Base-by-base conservation (phyloP, 768 basidiomycete genomes). In the Kwoniella dendrophila region DNA sequence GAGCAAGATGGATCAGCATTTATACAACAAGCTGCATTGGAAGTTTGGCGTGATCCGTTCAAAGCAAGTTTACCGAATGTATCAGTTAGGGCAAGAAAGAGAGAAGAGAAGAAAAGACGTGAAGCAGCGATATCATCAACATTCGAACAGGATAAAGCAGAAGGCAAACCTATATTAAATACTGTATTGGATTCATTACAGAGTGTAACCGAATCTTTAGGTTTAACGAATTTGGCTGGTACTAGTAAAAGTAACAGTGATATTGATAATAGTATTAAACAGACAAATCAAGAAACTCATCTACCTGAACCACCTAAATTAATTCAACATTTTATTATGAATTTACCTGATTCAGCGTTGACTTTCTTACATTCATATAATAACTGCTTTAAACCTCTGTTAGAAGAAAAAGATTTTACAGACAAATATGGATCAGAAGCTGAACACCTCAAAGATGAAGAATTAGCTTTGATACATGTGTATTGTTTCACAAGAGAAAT, bases 271-370 rank as follows among this genome's bases (percentile, higher is more conserved):
- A 43, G 18, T 14, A 8, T 10, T 6, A 43, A 20, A 7, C 41
- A 20, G n/a, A 18, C 36, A 43, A 43, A 43, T 8, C 36, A 26
- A 27, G 47, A 26, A 32, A 5, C 27, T 3, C n/a, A 44, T 29
- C 32, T 44, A 12, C 34, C 60, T 20, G 45, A 54, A 63, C 48
- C 52, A 16, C 69, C 70, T 60, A 81, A 77, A 57, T 80, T 83
- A 44, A 86, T 96, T 66, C 81, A 86, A 12, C 95, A 96, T 75
- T 93, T 91, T 73, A 88, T 96, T n/a, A 95, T 99, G 93, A 99
- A 99, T 78, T 83, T 99, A 20, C 96, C 96, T 2, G 92, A 91
- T 68, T 87, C 88, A 26, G 96, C 94, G 0, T 86, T 97, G 56
- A 83, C 85, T 34, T 97, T 98, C 80, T 83, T 99, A 53, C 89